These are phyloP conservation scores for Penicillium vulpinum DNA, from an alignment of 2,329 filamentous ascomycete genomes.

Conservation along the genomic window DNA sequence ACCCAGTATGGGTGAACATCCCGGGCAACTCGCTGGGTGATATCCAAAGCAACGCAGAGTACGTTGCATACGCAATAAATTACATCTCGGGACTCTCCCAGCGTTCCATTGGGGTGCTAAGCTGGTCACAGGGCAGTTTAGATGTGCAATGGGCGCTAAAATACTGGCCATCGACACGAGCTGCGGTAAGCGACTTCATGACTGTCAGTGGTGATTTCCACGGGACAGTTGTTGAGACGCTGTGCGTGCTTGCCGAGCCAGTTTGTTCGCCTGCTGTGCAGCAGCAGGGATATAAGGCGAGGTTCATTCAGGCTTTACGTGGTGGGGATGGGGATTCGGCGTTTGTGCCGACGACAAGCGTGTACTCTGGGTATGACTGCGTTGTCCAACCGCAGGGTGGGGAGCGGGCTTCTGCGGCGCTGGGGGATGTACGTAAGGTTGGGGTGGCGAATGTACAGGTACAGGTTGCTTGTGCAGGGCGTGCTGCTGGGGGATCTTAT, in stretches of 20 bases:
- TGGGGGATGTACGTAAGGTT: constrained; percentile 2
- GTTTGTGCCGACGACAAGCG: constrained; percentile 5
- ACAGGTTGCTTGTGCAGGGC: constrained; percentile 2
- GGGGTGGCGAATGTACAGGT: constrained; percentile 2
- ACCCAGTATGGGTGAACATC: constrained; percentile 12
- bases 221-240: neutral
- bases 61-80: constrained; percentile 14
- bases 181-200: neutral
- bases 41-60: constrained; percentile 11
- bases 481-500: constrained; percentile 1
- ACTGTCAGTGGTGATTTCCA: constrained; percentile 3
- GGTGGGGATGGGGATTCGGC: neutral
- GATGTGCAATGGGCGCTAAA: constrained; percentile 59
- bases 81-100: neutral
- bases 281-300: constrained; percentile 2
- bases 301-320: neutral
- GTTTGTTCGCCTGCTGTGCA: neutral
- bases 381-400: constrained; percentile 4
- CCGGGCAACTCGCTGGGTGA: constrained; percentile 3
- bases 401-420: neutral
- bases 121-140: constrained; percentile 58
- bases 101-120: constrained; percentile 48
- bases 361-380: neutral
- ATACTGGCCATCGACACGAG: constrained; percentile 18
- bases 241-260: neutral